phyloP scores from a whole-genome alignment of 352 stramenopile species.

The Globisporangium radiosum region DNA sequence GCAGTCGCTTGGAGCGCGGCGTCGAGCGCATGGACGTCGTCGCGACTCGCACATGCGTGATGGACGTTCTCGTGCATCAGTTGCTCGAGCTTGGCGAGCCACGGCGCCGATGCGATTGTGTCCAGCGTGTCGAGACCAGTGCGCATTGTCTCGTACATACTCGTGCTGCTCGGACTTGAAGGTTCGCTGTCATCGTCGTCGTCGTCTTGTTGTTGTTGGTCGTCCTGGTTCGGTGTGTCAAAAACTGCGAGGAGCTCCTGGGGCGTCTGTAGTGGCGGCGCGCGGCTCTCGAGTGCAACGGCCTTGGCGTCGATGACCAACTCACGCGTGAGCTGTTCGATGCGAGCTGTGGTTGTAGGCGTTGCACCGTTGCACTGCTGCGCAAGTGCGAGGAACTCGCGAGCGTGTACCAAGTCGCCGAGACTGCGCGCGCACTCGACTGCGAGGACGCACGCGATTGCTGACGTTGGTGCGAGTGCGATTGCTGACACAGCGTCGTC shows the following conservation, averaged over 20 bases:
- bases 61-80: slow-evolving; percentile 55
- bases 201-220: slow-evolving; percentile 9
- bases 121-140: slow-evolving; percentile 5
- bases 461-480: slow-evolving; percentile 1
- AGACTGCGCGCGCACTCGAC: slow-evolving; percentile 36
- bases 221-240: slow-evolving; percentile 6
- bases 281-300: neutral
- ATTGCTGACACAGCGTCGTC: slow-evolving; percentile 26
- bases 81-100: slow-evolving; percentile 31
- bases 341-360: slow-evolving; percentile 12
- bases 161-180: neutral
- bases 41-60: slow-evolving; percentile 34
- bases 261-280: slow-evolving; percentile 8
- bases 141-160: neutral
- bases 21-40: slow-evolving; percentile 25
- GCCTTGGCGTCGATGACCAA: slow-evolving; percentile 23
- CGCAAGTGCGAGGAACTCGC: slow-evolving; percentile 19
- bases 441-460: slow-evolving; percentile 23
- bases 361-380: slow-evolving; percentile 1
- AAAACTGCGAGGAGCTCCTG: slow-evolving; percentile 10
- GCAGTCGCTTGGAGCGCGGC: slow-evolving; percentile 1
- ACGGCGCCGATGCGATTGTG: slow-evolving; percentile 22
- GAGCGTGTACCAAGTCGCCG: slow-evolving; percentile 23
- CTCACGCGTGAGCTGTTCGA: slow-evolving; percentile 27
- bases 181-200: neutral